Conservation (phyloP, 305 asterid genomes). For the Ajuga reptans region DNA sequence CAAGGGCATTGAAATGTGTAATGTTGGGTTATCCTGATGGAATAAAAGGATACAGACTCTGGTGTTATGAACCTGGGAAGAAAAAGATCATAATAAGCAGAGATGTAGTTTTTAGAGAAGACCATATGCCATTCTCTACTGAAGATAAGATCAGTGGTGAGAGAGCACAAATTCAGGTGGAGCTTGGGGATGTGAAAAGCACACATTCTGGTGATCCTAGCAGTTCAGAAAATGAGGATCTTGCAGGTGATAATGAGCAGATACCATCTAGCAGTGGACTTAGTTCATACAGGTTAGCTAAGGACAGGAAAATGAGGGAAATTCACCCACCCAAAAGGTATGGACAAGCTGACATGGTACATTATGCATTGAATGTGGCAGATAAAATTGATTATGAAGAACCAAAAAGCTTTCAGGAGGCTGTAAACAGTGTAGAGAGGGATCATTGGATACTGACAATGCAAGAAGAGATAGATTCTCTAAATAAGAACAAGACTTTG, state of each 20-base stretch:
- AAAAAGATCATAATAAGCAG: neutral
- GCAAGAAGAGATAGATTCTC: neutral
- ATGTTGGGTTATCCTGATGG: no score
- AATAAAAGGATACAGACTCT: neutral
- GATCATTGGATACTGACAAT: neutral
- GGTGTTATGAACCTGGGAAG: neutral
- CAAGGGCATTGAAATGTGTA: no score
- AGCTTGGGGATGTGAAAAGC: neutral
- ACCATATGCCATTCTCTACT: neutral
- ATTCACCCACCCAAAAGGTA: neutral
- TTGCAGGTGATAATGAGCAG: no score
- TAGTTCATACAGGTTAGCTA: no score
- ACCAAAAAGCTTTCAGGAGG: neutral
- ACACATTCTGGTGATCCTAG: no score
- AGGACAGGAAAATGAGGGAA: no score
- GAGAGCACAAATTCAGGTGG: neutral
- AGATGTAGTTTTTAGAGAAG: neutral
- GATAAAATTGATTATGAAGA: neutral
- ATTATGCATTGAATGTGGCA: neutral
- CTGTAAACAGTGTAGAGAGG: neutral
- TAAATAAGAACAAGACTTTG: neutral
- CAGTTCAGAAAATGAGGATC: no score
- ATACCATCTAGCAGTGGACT: no score
- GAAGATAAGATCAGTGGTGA: no score
- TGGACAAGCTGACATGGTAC: neutral